phyloP scores from a whole-genome alignment of 2,329 filamentous ascomycete genomes.

The Nemania sp. region DNA sequence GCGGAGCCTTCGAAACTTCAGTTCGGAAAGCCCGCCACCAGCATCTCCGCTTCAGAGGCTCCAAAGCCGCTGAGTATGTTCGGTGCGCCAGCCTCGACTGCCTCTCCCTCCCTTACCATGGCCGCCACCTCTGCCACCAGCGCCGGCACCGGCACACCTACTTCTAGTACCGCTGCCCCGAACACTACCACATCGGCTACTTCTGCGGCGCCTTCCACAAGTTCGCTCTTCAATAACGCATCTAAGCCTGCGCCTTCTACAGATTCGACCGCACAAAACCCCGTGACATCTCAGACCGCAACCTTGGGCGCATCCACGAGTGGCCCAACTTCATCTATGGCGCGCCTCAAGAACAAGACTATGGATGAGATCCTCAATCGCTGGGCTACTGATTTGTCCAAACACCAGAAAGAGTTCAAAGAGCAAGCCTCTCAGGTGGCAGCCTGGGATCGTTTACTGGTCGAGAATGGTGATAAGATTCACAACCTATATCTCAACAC shows the following conservation, averaged over 20 bases:
- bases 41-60: constrained; percentile 36
- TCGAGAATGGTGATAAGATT: constrained; percentile 94
- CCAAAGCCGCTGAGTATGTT: constrained; percentile 40
- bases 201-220: constrained; percentile 39
- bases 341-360: constrained; percentile 94
- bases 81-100: constrained; percentile 34
- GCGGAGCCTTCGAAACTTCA: constrained; percentile 39
- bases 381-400: constrained; percentile 93
- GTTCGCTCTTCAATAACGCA: constrained; percentile 37
- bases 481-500: constrained; percentile 90
- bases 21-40: constrained; percentile 28
- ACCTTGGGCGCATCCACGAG: constrained; percentile 73
- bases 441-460: constrained; percentile 87
- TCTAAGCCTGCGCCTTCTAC: constrained; percentile 38
- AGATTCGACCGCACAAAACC: constrained; percentile 36
- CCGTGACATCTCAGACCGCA: constrained; percentile 32
- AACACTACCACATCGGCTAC: constrained; percentile 36
- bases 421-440: constrained; percentile 85
- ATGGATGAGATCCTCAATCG: constrained; percentile 99
- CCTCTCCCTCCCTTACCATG: constrained; percentile 32
- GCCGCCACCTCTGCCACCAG: constrained; percentile 30
- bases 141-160: constrained; percentile 33
- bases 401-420: constrained; percentile 97
- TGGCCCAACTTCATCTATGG: constrained; percentile 82
- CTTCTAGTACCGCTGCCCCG: constrained; percentile 34